phyloP scores from a whole-genome alignment of 305 asterid genomes.

The Coffea humblotiana region DNA sequence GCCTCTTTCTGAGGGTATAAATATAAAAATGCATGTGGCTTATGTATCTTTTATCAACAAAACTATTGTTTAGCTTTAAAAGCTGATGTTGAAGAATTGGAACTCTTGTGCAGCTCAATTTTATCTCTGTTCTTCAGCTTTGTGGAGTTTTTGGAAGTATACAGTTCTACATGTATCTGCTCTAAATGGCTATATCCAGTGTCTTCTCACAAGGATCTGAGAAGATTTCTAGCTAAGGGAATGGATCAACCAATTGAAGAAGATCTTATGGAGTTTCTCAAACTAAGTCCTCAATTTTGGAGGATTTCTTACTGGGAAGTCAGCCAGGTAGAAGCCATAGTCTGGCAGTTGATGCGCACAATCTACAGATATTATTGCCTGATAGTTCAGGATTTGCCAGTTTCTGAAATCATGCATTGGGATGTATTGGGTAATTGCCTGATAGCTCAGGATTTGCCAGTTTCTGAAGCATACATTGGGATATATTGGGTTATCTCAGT shows the following conservation, averaged over 20 bases:
- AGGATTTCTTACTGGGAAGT: conserved; percentile 86
- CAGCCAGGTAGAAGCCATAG: background rate
- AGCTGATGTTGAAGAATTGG: conserved; percentile 13
- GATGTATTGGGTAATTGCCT: background rate
- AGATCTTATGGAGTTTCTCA: conserved; percentile 81
- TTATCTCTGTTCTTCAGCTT: conserved; percentile 62
- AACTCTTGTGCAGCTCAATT: conserved; percentile 56
- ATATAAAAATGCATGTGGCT: background rate
- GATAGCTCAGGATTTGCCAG: too few species aligned
- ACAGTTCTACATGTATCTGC: conserved; percentile 68
- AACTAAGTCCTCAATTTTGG: conserved; percentile 83
- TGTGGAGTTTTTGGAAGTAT: conserved; percentile 67
- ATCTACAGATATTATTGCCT: background rate
- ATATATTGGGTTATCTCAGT: background rate
- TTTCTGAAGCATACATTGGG: too few species aligned
- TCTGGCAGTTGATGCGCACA: conserved; percentile 13
- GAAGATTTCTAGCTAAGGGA: conserved; percentile 84
- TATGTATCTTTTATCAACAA: conserved; percentile 11
- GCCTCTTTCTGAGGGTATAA: conserved; percentile 64
- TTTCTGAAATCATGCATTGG: background rate
- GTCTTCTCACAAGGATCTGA: conserved; percentile 48
- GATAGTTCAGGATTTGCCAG: background rate
- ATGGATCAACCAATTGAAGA: conserved; percentile 41
- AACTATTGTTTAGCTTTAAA: conserved; percentile 16
- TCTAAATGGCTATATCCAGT: conserved; percentile 53